Percentiles rank a stretch among this genome's conserved stretches.
Conservation (phyloP, 2,329 filamentous ascomycete genomes). For the Thelonectria blattea region DNA sequence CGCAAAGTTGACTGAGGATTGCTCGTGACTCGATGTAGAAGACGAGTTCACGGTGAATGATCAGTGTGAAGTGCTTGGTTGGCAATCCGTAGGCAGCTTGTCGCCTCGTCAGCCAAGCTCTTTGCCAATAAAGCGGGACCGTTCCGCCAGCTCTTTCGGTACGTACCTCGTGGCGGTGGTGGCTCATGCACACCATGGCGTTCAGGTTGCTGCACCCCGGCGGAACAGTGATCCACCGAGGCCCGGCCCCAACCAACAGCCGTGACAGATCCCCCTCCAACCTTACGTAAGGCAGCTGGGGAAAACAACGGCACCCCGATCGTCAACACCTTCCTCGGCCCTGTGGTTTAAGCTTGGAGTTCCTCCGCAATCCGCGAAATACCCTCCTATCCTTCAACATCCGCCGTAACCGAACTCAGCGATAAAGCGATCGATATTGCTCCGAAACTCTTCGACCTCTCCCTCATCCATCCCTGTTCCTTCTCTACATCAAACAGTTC, state of each 20-base stretch:
- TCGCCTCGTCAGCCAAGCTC: slow-evolving; percentile 40
- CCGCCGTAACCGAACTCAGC: neutral
- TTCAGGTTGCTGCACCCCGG: slow-evolving; percentile 30
- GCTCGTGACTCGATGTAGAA: neutral
- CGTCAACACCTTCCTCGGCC: slow-evolving; percentile 32
- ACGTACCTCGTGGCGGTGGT: slow-evolving; percentile 33
- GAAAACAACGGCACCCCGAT: slow-evolving; percentile 26
- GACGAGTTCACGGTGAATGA: slow-evolving; percentile 8
- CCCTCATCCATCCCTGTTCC: neutral
- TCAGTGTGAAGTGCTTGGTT: slow-evolving; percentile 5
- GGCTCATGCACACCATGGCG: slow-evolving; percentile 12
- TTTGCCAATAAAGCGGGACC: slow-evolving; percentile 24
- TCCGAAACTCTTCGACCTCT: neutral
- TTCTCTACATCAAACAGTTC: neutral
- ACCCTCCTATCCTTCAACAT: neutral
- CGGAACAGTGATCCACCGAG: slow-evolving; percentile 41
- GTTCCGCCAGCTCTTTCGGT: slow-evolving; percentile 9
- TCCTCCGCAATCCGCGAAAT: slow-evolving; percentile 1
- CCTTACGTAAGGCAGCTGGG: slow-evolving; percentile 37
- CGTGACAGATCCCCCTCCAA: slow-evolving; percentile 18
- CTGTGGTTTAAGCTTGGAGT: slow-evolving; percentile 18
- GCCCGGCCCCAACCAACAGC: slow-evolving; percentile 17
- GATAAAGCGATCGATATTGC: neutral
- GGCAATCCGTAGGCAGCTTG: slow-evolving; percentile 34
- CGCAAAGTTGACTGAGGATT: neutral